Evolutionary conservation across 2,329 filamentous ascomycete genomes (phyloP), one percentile per base, ranked within the genome.

Genomic region (Aschersonia sp.): DNA sequence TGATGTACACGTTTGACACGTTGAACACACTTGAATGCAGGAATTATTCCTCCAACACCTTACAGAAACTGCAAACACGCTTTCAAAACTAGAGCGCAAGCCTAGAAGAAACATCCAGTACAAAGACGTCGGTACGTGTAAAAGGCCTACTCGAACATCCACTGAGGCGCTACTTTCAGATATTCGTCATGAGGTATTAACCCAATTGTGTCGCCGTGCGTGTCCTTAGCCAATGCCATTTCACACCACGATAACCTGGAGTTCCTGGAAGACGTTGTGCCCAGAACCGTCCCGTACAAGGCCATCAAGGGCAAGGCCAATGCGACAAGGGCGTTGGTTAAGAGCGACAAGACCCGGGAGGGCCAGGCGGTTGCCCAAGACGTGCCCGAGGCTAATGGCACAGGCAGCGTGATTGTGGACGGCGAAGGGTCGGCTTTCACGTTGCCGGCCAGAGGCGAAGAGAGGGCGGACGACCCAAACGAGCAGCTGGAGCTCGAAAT

Each of bases 41-140:
- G 92, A 98, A 68, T 82, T 95, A 75, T 97, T 98, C 68, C 83
- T 98, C 55, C 87, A 95, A 63, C 85, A 97, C 63, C 77, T 98
- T 30, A 81, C 89, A 22, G 77, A 84, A 52, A 85, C 94, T 63
- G 83, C 84, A 30, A 82, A 94, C 62, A 89, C 85, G 58, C 85
- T 94, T 58, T 85, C 89, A 57, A 94, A 92, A 60, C 77, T 88
- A 1, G 92, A 97, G 66, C 79, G 84, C 57, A 97, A 97, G 64
- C 90, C 90, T 5, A 77, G 92, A 49, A 81, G 89, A 51, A 96
- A 94, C 59, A 84, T 98, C 52, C 92, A 97, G 63, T 98, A 98
- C 70, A 87, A 87, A 60, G 92, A 98, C 65, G 75, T 98, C 42
- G 83, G 85, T 88, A 69, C 49, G 73, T 48, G 14, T 42, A 14